Base-by-base conservation (phyloP, 2,329 filamentous ascomycete genomes). In the Xylariomycetidae sp. region DNA sequence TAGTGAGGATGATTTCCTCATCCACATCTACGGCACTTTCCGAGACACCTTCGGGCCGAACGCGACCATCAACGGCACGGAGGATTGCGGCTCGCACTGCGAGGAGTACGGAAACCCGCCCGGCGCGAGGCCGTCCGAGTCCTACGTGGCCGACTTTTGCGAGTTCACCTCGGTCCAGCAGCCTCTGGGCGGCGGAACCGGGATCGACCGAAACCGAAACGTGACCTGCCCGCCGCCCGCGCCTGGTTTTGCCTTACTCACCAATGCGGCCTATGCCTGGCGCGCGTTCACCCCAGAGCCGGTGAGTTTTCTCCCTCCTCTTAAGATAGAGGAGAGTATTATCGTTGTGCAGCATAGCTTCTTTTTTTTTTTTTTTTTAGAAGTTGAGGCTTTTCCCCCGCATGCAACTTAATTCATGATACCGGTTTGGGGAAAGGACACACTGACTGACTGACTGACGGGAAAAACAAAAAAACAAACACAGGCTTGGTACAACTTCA, bases 21-120 rank as follows among this genome's bases (percentile, higher is more conserved):
- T 40, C 8, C 33, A 42, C 16, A 23, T 42, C 33, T 39, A 42
- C 28, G 40, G 40, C 10, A 31, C 27, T 9, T 42, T 42, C 23
- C 40, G 28, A 28, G 25, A 18, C 3, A 31, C 40, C 27, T 36
- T 38, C 25, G 20, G 27, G 9, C 19, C 36, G 17, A 42, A 42
- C 27, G 40, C 40, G 6, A 42, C 40, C n/a, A 11, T 42, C 6
- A 27, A 33, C 16, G 14, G 30, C 15, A 30, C 30, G 11, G 34
- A 26, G 5, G 34, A 40, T 25, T 42, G 40, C 27, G 37, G 37
- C 17, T 42, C 37, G 16, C 32, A 40, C 29, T 42, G 40, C 23
- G 40, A 42, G 12, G 32, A 34, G 28, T 42, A 40, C 29, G 37
- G 37, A 8, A 15, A 19, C 20, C 30, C 30, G 27, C 40, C 34